A percentile compares a stretch with the other conserved stretches of the same genome.
phyloP scores from a whole-genome alignment of 140 eudicot species.

The Senecio squalidus region DNA sequence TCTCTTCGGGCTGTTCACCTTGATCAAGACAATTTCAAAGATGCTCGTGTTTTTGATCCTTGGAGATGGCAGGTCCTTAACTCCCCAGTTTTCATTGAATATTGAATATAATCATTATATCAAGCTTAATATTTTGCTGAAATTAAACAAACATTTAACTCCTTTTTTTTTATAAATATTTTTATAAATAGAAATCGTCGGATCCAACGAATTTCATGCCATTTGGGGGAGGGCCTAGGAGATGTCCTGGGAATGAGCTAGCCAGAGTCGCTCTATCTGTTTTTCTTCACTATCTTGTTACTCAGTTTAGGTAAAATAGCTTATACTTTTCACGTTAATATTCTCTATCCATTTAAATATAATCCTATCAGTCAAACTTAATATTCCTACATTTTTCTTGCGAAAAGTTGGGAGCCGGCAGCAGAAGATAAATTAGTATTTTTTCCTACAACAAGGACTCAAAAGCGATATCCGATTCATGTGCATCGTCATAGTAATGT shows the following conservation, averaged over 20 bases:
- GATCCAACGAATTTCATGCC: conserved; percentile 55
- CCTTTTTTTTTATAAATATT: neutral
- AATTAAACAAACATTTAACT: no score
- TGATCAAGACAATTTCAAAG: conserved; percentile 64
- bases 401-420: conserved; percentile 5
- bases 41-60: conserved; percentile 83
- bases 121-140: neutral
- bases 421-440: conserved; percentile 18
- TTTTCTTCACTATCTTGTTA: conserved; percentile 77
- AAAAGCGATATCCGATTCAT: conserved; percentile 42
- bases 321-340: neutral
- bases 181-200: conserved; percentile 29
- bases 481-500: conserved; percentile 30
- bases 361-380: neutral
- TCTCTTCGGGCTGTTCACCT: conserved; percentile 87
- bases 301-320: conserved; percentile 56
- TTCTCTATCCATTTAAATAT: neutral
- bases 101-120: neutral
- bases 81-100: neutral
- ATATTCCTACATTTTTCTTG: neutral
- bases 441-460: conserved; percentile 88
- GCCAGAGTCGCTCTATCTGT: conserved; percentile 76
- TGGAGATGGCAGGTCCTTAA: conserved; percentile 91
- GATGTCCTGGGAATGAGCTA: conserved; percentile 92
- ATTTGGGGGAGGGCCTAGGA: conserved; percentile 91